Evolutionary conservation across 306 rosid species (phyloP), one percentile per base, ranked within the genome.

Genomic region (Vigna nakashimae): DNA sequence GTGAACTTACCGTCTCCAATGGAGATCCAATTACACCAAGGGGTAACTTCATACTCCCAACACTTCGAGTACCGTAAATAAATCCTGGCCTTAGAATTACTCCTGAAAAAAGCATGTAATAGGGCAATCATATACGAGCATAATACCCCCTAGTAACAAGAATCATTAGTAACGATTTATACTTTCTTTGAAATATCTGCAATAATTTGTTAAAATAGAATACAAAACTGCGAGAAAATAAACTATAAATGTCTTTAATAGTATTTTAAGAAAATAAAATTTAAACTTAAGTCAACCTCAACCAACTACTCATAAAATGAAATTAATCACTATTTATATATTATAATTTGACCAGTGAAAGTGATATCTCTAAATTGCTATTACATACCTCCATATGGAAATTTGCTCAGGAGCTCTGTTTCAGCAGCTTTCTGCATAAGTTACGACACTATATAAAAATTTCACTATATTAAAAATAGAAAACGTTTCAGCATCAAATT

Each of bases 51-150:
- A 90, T 18, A 68, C 93, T 87, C 80, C 98, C 96, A 76, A 88
- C 92, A 42, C 79, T 84, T 68, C 98, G 98, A 60, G 98, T 91
- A 79, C 98, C 98, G 65, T 95, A 89, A 65, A 95, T 92, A 88
- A 95, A 92, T 32, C 97, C 98, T 16, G 98, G 98, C 83, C 98
- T 92, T 88, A 95, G 82, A 82, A 95, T 81, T 85, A 95, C 89
- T 84, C 98, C 98, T 95, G 93, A 71, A 86, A 85, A 76, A 38
- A 69, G 56, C 80, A 88, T 30, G 69, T 8, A 59, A 67, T 58
- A 18, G 65, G 81, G 49, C 63, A 45, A 48, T 58, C 65, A 73
- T 8, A 26, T 46, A 50, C 9, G 9, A 69, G 48, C 46, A 52
- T 10, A 20, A 51, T 15, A 28, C 63, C 56, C 45, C 65, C 24